Conservation (phyloP, 2,329 filamentous ascomycete species). For the Zopfia rhizophila region DNA sequence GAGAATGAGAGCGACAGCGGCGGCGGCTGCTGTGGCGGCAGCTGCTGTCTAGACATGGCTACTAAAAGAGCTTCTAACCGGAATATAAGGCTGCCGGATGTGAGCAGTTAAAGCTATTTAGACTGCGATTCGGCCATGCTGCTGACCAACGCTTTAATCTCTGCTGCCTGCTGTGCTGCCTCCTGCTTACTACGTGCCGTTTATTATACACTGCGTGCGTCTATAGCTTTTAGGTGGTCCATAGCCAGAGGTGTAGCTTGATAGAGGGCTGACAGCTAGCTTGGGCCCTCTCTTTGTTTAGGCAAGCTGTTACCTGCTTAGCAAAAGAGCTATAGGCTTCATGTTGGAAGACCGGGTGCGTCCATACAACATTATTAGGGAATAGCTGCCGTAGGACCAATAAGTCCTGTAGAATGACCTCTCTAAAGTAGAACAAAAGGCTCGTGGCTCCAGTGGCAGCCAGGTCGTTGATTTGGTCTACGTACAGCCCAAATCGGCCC, state of each 20-base stretch:
- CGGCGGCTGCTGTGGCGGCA: not conserved
- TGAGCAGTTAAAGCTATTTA: constrained; percentile 3
- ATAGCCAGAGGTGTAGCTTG: constrained; percentile 6
- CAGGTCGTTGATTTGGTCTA: constrained; percentile 2
- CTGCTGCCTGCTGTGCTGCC: constrained; percentile 1
- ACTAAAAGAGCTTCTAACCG: not conserved
- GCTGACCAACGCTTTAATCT: constrained; percentile 6
- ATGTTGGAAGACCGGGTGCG: too few species aligned
- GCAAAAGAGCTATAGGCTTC: constrained; percentile 5
- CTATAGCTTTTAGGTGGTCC: constrained; percentile 4
- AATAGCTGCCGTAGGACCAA: not conserved
- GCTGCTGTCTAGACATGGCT: not conserved
- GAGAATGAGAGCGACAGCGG: not conserved
- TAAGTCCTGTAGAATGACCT: constrained; percentile 8
- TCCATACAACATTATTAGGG: too few species aligned
- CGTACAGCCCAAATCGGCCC: constrained; percentile 3
- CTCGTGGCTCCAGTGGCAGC: constrained; percentile 1
- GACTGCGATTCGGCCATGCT: constrained; percentile 2
- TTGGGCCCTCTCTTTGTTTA: constrained; percentile 8
- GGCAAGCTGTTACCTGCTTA: not conserved
- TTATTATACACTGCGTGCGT: constrained; percentile 1
- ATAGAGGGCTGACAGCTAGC: constrained; percentile 5
- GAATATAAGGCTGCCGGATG: constrained; percentile 5
- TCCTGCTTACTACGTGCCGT: too few species aligned
- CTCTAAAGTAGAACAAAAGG: constrained; percentile 11